These are phyloP conservation scores for Vanderwaltozyma polyspora DNA, from an alignment of 805 yeast genomes.

Conservation along the genomic window DNA sequence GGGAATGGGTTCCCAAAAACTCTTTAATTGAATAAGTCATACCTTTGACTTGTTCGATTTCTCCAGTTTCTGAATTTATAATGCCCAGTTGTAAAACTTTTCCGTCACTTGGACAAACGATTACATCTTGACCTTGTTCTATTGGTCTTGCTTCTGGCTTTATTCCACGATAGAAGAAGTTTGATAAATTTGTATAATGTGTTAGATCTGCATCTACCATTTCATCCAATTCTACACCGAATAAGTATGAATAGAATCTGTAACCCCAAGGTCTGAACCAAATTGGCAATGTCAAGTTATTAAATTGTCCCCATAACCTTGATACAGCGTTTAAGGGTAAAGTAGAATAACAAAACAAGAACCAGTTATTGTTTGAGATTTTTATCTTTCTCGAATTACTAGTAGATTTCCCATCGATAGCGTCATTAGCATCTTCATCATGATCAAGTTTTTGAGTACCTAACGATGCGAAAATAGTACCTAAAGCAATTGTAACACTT, in stretches of 20 bases:
- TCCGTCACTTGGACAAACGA: conserved; percentile 93
- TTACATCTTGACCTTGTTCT: conserved; percentile 40
- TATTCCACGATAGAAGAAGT: conserved; percentile 79
- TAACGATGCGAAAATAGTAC: conserved; percentile 15
- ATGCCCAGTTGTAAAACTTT: conserved; percentile 75
- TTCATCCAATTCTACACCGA: conserved; percentile 85
- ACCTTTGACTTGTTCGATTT: conserved; percentile 94
- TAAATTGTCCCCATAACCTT: conserved; percentile 89
- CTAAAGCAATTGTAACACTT: conserved; percentile 21
- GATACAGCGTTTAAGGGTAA: conserved; percentile 86
- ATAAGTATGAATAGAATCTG: conserved; percentile 60
- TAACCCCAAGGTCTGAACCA: conserved; percentile 83
- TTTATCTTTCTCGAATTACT: conserved; percentile 29
- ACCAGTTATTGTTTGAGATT: conserved; percentile 52
- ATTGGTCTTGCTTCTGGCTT: conserved; percentile 73
- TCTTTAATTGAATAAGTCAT: conserved; percentile 86
- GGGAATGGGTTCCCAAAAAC: conserved; percentile 52
- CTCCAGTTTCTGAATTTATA: conserved; percentile 55
- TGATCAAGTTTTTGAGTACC: conserved; percentile 22
- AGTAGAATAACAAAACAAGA: conserved; percentile 77
- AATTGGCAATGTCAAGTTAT: conserved; percentile 69
- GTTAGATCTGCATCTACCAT: conserved; percentile 72
- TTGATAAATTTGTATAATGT: conserved; percentile 70
- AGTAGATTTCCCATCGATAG: too few relatives aligned
- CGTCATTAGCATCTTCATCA: conserved; percentile 18